A percentile compares a stretch with the other conserved stretches of the same genome.
phyloP scores from a whole-genome alignment of 805 yeast species.

The Nakazawaea laoshanensis region DNA sequence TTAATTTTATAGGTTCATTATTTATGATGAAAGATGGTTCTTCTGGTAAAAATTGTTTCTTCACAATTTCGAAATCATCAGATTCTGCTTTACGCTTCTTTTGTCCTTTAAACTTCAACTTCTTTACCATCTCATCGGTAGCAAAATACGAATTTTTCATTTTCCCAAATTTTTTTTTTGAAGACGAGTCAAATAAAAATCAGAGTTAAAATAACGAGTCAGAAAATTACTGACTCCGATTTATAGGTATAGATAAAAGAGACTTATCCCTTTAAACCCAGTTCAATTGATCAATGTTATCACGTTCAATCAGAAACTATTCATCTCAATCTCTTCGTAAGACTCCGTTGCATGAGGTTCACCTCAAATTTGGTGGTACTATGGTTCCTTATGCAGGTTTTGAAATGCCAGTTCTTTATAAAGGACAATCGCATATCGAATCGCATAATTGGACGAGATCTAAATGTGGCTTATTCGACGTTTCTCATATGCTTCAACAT shows the following conservation, averaged over 20 bases:
- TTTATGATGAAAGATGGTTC: constrained; percentile 16
- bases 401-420: constrained; percentile 87
- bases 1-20: constrained; percentile 13
- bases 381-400: constrained; percentile 97
- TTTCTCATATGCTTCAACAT: constrained; percentile 96
- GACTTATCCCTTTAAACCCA: background rate
- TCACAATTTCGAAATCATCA: background rate
- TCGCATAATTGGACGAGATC: constrained; percentile 92
- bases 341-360: constrained; percentile 81
- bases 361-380: constrained; percentile 71
- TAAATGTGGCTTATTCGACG: constrained; percentile 89
- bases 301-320: constrained; percentile 10
- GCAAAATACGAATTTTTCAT: too few species aligned
- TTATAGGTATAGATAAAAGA: too few species aligned
- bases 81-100: constrained; percentile 8
- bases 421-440: constrained; percentile 79
- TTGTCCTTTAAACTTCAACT: constrained; percentile 23
- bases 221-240: background rate
- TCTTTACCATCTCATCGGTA: constrained; percentile 20
- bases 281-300: background rate
- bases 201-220: constrained; percentile 1
- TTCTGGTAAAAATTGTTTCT: constrained; percentile 3
- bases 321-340: constrained; percentile 28
- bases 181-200: constrained; percentile 1
- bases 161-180: background rate